Conservation (phyloP, 1,284 basidiomycete species). For the Inonotus hispidus region DNA sequence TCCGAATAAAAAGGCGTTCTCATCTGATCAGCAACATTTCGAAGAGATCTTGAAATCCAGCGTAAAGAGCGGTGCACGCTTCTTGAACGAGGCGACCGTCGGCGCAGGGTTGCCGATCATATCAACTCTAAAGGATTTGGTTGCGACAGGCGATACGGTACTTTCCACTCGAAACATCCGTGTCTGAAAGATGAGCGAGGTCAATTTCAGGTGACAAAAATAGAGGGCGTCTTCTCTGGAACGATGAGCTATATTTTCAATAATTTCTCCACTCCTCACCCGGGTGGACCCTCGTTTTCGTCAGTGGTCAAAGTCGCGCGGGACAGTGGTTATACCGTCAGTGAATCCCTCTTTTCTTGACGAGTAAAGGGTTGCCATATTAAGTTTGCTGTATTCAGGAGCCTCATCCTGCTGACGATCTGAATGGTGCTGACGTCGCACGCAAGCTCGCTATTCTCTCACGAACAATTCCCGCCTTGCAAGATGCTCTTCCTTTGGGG, state of each 20-base stretch:
- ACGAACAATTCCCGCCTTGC: constrained; percentile 60
- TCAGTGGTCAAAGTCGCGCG: constrained; percentile 87
- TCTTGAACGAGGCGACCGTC: constrained; percentile 91
- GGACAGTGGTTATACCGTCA: constrained; percentile 90
- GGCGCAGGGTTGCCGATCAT: constrained; percentile 95
- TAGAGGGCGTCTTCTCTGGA: constrained; percentile 88
- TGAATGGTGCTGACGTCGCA: constrained; percentile 95
- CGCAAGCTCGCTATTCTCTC: constrained; percentile 95
- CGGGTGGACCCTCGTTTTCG: constrained; percentile 70
- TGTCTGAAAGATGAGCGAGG: neutral
- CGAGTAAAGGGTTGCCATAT: neutral
- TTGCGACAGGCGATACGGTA: constrained; percentile 89
- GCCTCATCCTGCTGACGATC: constrained; percentile 94
- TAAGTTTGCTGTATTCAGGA: constrained; percentile 53
- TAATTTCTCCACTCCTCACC: constrained; percentile 73
- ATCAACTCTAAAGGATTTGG: constrained; percentile 85
- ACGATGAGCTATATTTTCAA: constrained; percentile 99
- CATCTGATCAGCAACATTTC: constrained; percentile 70
- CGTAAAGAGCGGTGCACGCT: constrained; percentile 54
- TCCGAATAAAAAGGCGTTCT: constrained; percentile 98
- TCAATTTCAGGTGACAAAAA: constrained; percentile 56
- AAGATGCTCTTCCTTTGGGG: constrained; percentile 55
- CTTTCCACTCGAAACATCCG: neutral
- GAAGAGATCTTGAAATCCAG: constrained; percentile 59
- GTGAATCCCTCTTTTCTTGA: constrained; percentile 23